These are phyloP conservation scores for Sarcodon aspratus DNA, from an alignment of 768 basidiomycete species.

Conservation along the genomic window DNA sequence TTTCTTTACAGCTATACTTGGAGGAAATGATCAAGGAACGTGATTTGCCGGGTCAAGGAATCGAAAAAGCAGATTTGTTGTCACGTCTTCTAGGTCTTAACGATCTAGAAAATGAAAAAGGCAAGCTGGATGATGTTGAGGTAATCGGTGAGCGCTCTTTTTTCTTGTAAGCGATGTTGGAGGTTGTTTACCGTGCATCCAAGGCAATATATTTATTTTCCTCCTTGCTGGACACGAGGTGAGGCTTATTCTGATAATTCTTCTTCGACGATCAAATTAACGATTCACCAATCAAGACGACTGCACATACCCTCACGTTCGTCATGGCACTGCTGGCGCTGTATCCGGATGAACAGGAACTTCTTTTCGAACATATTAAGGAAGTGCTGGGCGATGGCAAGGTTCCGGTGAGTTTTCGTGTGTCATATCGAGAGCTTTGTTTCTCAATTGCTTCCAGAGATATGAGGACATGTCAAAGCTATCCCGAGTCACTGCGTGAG, in stretches of 20 bases:
- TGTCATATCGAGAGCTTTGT: background rate
- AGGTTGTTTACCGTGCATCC: background rate
- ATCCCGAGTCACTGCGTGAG: slow-evolving; percentile 15
- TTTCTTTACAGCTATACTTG: slow-evolving; percentile 27
- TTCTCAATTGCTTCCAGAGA: slow-evolving; percentile 7
- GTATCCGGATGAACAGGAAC: slow-evolving; percentile 29
- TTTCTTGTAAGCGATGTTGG: background rate
- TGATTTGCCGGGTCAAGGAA: slow-evolving; percentile 20
- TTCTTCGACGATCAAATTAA: background rate
- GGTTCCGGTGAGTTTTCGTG: slow-evolving; percentile 11
- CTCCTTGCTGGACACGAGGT: slow-evolving; percentile 53
- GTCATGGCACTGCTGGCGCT: slow-evolving; percentile 24
- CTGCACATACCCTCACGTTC: slow-evolving; percentile 21
- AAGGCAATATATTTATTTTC: slow-evolving; percentile 27
- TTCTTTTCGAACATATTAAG: slow-evolving; percentile 21
- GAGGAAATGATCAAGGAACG: slow-evolving; percentile 41
- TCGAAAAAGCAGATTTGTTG: slow-evolving; percentile 38
- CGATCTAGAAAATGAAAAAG: slow-evolving; percentile 15
- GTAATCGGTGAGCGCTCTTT: slow-evolving; percentile 19
- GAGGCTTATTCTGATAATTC: background rate
- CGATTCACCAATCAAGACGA: slow-evolving; percentile 12
- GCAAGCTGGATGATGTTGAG: slow-evolving; percentile 31
- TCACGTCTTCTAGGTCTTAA: slow-evolving; percentile 40
- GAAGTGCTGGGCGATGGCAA: slow-evolving; percentile 12
- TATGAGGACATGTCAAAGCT: slow-evolving; percentile 17